Evolutionary conservation across 805 yeast genomes (phyloP).

Genomic region (Schwanniomyces vanrijiae): DNA sequence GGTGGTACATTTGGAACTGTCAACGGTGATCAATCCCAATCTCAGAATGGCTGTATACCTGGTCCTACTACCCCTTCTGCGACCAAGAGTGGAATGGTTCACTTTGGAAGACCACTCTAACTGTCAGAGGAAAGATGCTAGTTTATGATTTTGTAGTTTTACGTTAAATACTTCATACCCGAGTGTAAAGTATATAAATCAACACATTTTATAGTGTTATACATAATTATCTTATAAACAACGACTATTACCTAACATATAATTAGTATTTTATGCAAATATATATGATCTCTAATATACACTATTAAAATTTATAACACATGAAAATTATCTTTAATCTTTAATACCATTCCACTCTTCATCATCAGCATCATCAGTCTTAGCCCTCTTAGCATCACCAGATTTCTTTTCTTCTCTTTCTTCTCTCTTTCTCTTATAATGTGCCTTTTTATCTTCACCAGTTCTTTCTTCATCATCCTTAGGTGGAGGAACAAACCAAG

Average conservation of each 20-base stretch:
- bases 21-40: not conserved
- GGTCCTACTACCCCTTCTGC: slow-evolving; percentile 26
- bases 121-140: not conserved
- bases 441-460: slow-evolving; percentile 58
- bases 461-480: slow-evolving; percentile 58
- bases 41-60: slow-evolving; percentile 8
- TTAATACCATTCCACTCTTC: slow-evolving; percentile 28
- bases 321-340: slow-evolving; percentile 11
- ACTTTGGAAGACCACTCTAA: slow-evolving; percentile 30
- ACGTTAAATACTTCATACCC: not conserved
- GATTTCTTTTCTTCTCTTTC: slow-evolving; percentile 43
- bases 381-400: slow-evolving; percentile 17
- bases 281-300: slow-evolving; percentile 2
- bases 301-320: not conserved
- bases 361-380: slow-evolving; percentile 16
- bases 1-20: slow-evolving; percentile 22
- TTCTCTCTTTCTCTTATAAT: slow-evolving; percentile 52
- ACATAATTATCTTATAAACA: not conserved
- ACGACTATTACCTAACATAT: not conserved
- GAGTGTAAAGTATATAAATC: not conserved
- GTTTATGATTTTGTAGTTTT: not conserved
- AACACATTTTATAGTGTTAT: not conserved
- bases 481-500: slow-evolving; percentile 97
- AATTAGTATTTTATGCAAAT: not conserved
- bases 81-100: slow-evolving; percentile 23